phyloP scores from a whole-genome alignment of 768 basidiomycete species.

The Punctularia strigosozonata region DNA sequence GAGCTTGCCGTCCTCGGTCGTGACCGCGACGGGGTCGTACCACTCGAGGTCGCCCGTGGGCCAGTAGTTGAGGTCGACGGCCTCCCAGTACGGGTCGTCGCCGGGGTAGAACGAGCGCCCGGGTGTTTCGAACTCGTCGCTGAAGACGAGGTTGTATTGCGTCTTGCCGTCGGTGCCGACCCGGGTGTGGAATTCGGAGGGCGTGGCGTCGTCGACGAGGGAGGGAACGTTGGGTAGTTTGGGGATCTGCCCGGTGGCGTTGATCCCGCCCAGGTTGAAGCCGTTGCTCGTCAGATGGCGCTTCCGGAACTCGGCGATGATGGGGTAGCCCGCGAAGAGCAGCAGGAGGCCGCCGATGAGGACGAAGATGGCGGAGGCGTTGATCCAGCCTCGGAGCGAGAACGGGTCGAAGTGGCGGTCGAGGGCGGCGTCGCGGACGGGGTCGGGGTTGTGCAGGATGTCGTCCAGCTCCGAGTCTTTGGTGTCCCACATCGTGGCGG shows the following conservation, averaged over 20 bases:
- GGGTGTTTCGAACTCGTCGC: slow-evolving; percentile 71
- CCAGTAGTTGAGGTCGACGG: slow-evolving; percentile 81
- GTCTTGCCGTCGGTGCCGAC: slow-evolving; percentile 64
- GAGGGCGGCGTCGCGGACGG: slow-evolving; percentile 49
- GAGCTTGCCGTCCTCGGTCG: slow-evolving; percentile 66
- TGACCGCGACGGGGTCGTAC: slow-evolving; percentile 69
- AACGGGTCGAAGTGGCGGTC: slow-evolving; percentile 59
- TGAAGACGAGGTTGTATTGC: slow-evolving; percentile 82
- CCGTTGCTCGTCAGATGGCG: slow-evolving; percentile 24
- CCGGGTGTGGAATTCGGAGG: slow-evolving; percentile 38
- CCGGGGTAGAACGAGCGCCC: slow-evolving; percentile 69
- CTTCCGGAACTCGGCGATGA: slow-evolving; percentile 44
- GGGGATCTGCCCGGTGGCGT: slow-evolving; percentile 81
- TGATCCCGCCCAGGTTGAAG: slow-evolving; percentile 86
- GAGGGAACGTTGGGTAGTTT: slow-evolving; percentile 50
- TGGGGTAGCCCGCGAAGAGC: slow-evolving; percentile 84
- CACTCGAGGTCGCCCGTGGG: slow-evolving; percentile 74
- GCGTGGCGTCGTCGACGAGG: slow-evolving; percentile 74
- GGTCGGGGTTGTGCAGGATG: slow-evolving; percentile 79
- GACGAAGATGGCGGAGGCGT: slow-evolving; percentile 60
- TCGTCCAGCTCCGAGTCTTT: slow-evolving; percentile 86
- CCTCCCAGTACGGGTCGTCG: slow-evolving; percentile 83
- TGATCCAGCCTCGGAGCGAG: slow-evolving; percentile 75
- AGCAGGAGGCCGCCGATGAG: slow-evolving; percentile 58
- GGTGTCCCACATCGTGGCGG: slow-evolving; percentile 64